A percentile compares a stretch with the other conserved stretches of the same genome.
Evolutionary conservation across 2,329 filamentous ascomycete genomes (phyloP).

Genomic region (Aspergillus uvarum): DNA sequence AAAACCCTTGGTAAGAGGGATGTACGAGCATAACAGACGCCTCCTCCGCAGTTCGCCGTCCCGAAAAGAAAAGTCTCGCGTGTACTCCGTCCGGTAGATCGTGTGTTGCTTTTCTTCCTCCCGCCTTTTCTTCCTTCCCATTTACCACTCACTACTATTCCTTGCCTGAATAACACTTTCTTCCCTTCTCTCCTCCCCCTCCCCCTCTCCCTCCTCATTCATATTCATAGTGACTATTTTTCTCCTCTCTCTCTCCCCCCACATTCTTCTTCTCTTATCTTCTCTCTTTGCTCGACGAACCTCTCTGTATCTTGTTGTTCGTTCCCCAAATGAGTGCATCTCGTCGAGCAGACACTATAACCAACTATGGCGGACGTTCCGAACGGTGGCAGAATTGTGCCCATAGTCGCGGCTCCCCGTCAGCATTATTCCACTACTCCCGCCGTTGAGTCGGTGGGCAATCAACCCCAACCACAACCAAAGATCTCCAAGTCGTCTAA

Average conservation of each 20-base stretch:
- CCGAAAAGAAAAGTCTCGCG: conserved; percentile 12
- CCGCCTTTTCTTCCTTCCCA: neutral
- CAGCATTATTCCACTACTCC: conserved; percentile 24
- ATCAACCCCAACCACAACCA: conserved; percentile 17
- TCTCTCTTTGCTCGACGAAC: conserved; percentile 22
- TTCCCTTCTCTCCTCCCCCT: conserved; percentile 12
- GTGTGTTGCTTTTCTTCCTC: conserved; percentile 8
- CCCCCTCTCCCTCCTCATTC: conserved; percentile 2
- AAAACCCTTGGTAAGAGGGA: neutral
- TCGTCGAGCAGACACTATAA: conserved; percentile 31
- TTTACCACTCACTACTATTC: neutral
- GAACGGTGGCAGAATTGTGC: conserved; percentile 44
- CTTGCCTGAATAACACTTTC: neutral
- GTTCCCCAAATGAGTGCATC: conserved; percentile 35
- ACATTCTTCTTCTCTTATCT: conserved; percentile 13
- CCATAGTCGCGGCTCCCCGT: conserved; percentile 37
- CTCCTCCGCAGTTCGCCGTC: conserved; percentile 11
- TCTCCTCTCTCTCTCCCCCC: conserved; percentile 2
- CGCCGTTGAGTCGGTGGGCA: conserved; percentile 16
- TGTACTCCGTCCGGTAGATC: conserved; percentile 1
- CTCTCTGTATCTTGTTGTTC: conserved; percentile 12
- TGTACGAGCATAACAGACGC: too few relatives aligned
- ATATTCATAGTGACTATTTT: neutral
- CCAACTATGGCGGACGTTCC: conserved; percentile 41
- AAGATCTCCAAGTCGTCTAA: conserved; percentile 6